These are phyloP conservation scores for Boletus barrowsii DNA, from an alignment of 768 basidiomycete genomes.

Conservation along the genomic window DNA sequence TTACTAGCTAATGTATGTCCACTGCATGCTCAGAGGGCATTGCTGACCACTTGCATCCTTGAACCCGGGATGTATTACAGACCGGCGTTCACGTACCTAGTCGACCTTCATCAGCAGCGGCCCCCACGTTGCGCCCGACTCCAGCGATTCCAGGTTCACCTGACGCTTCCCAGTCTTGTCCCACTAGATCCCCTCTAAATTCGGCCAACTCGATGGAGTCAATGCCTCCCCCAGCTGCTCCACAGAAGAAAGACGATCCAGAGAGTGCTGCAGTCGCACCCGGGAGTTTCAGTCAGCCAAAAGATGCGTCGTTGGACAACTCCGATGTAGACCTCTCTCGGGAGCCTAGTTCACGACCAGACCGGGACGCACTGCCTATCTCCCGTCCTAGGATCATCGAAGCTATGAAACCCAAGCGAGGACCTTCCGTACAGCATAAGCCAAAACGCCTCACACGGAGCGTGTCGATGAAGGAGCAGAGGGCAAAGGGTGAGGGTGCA, in stretches of 20 bases:
- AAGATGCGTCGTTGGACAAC: neutral
- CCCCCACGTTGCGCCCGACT: neutral
- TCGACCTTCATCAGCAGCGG: neutral
- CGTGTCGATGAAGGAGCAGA: conserved; percentile 25
- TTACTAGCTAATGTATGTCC: conserved; percentile 21
- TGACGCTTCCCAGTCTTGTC: neutral
- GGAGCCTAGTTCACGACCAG: neutral
- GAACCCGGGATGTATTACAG: neutral
- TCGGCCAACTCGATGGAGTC: neutral
- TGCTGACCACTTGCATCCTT: neutral
- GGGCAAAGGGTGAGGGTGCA: neutral
- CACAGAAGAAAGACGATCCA: neutral
- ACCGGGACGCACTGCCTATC: neutral
- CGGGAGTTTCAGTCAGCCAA: neutral
- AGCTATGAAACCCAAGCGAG: conserved; percentile 18
- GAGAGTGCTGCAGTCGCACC: neutral
- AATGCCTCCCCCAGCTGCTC: conserved; percentile 2
- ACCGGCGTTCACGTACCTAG: neutral
- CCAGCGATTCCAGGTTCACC: neutral
- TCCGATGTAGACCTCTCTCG: neutral
- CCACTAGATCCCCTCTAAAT: too few relatives aligned
- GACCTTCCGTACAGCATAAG: conserved; percentile 6
- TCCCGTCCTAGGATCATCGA: conserved; percentile 1
- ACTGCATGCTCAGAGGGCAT: neutral
- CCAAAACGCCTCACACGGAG: conserved; percentile 28